phyloP scores from a whole-genome alignment of 768 basidiomycete genomes.

The Trametes cubensis region DNA sequence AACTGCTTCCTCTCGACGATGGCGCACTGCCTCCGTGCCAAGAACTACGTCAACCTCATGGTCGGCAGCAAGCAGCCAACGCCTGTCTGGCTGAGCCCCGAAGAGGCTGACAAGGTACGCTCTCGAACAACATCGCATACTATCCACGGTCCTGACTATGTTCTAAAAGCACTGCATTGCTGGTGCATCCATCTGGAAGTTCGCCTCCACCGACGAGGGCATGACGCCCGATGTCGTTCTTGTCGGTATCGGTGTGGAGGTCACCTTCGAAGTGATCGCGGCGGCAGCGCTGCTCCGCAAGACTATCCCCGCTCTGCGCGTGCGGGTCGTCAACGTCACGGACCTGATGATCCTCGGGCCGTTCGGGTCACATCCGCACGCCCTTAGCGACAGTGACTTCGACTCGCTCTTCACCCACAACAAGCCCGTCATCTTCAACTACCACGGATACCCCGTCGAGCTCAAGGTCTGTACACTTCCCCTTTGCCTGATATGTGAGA shows the following conservation, averaged over 20 bases:
- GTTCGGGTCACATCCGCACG: slow-evolving; percentile 75
- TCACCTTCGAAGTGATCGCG: slow-evolving; percentile 87
- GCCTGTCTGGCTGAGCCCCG: slow-evolving; percentile 74
- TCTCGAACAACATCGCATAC: neutral
- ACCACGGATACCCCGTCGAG: slow-evolving; percentile 80
- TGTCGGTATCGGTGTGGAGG: slow-evolving; percentile 85
- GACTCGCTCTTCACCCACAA: slow-evolving; percentile 72
- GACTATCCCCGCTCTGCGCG: slow-evolving; percentile 69
- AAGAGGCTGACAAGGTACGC: slow-evolving; percentile 70
- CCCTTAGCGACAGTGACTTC: slow-evolving; percentile 63
- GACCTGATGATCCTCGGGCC: slow-evolving; percentile 83
- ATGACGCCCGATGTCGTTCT: slow-evolving; percentile 77
- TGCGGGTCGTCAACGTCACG: slow-evolving; percentile 87
- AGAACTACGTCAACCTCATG: slow-evolving; percentile 87
- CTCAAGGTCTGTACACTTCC: slow-evolving; percentile 44
- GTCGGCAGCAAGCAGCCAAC: slow-evolving; percentile 87
- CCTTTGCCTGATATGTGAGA: neutral
- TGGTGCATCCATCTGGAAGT: slow-evolving; percentile 86
- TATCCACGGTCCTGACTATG: neutral
- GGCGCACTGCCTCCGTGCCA: slow-evolving; percentile 79
- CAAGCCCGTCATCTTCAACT: slow-evolving; percentile 75
- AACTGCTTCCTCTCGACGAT: slow-evolving; percentile 85
- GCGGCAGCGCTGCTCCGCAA: slow-evolving; percentile 80
- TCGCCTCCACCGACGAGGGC: slow-evolving; percentile 75
- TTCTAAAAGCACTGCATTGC: slow-evolving; percentile 72